Evolutionary conservation across 2,329 filamentous ascomycete genomes (phyloP).

Genomic region (Fusarium pseudograminearum): DNA sequence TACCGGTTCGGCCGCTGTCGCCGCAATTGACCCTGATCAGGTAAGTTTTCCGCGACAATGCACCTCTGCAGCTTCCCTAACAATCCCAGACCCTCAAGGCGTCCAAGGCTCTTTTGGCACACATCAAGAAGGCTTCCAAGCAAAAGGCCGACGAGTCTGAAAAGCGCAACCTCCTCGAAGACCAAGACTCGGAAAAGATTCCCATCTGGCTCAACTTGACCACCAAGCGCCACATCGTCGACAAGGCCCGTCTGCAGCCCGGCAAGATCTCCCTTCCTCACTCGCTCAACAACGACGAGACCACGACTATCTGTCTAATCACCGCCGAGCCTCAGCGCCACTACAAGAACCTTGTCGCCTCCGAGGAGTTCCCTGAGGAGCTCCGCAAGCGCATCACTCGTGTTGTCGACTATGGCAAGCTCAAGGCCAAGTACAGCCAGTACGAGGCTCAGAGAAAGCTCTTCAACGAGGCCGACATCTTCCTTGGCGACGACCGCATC

Average conservation of each 20-base stretch:
- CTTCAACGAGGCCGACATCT: conserved; percentile 87
- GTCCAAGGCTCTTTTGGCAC: conserved; percentile 70
- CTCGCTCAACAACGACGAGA: conserved; percentile 73
- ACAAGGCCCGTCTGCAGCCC: conserved; percentile 85
- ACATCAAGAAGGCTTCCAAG: conserved; percentile 69
- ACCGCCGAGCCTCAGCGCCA: conserved; percentile 83
- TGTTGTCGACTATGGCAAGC: conserved; percentile 84
- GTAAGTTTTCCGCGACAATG: conserved; percentile 41
- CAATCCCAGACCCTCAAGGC: conserved; percentile 67
- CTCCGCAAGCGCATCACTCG: conserved; percentile 76
- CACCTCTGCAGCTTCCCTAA: conserved; percentile 15
- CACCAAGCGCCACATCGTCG: conserved; percentile 74
- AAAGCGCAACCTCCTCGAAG: conserved; percentile 69
- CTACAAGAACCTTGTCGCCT: conserved; percentile 89
- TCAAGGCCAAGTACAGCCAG: conserved; percentile 84
- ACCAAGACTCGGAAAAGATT: conserved; percentile 58
- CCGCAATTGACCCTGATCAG: conserved; percentile 58
- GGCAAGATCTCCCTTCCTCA: conserved; percentile 84
- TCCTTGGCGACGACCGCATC: conserved; percentile 92
- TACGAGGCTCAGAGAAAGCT: conserved; percentile 91
- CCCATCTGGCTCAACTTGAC: conserved; percentile 73
- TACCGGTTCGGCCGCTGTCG: conserved; percentile 49
- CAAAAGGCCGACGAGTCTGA: conserved; percentile 58
- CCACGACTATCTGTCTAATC: conserved; percentile 83
- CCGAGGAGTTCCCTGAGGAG: conserved; percentile 75